Evolutionary conservation across 768 basidiomycete species (phyloP).

Genomic region (Scleroderma citrinum): DNA sequence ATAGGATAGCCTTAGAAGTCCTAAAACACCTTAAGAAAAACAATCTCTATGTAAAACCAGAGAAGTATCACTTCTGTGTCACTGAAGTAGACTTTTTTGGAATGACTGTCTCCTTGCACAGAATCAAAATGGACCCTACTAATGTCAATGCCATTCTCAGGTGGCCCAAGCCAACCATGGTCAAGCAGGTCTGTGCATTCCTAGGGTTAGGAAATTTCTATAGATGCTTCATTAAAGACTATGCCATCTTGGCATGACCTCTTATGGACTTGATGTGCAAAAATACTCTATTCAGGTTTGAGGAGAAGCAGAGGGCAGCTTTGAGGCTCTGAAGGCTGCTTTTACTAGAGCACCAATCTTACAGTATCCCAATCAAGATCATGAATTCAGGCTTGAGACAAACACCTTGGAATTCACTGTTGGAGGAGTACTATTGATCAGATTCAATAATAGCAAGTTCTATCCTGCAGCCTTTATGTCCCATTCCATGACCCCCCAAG

Average conservation of each 20-base stretch:
- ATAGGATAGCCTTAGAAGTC: constrained; percentile 13
- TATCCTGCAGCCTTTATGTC: not conserved
- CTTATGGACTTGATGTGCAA: constrained; percentile 26
- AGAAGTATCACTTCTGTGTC: constrained; percentile 32
- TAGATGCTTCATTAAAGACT: constrained; percentile 24
- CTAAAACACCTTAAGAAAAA: constrained; percentile 23
- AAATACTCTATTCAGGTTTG: constrained; percentile 21
- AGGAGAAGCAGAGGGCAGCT: constrained; percentile 15
- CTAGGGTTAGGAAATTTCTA: constrained; percentile 29
- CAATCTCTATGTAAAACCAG: constrained; percentile 31
- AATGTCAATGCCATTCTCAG: constrained; percentile 27
- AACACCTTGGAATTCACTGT: not conserved
- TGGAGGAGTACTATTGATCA: not conserved
- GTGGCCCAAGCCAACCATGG: constrained; percentile 21
- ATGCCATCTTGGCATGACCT: constrained; percentile 17
- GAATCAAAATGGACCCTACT: constrained; percentile 26
- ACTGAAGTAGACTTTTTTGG: constrained; percentile 27
- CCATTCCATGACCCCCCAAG: constrained; percentile 18
- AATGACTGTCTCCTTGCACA: constrained; percentile 16
- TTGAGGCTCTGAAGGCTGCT: constrained; percentile 25
- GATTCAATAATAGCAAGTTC: not conserved
- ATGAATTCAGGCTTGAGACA: not conserved
- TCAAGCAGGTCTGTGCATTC: constrained; percentile 20
- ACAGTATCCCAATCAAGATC: not conserved
- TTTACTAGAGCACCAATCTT: constrained; percentile 24